Evolutionary conservation across 1,284 basidiomycete genomes (phyloP).

Genomic region (Ustilago esculenta): DNA sequence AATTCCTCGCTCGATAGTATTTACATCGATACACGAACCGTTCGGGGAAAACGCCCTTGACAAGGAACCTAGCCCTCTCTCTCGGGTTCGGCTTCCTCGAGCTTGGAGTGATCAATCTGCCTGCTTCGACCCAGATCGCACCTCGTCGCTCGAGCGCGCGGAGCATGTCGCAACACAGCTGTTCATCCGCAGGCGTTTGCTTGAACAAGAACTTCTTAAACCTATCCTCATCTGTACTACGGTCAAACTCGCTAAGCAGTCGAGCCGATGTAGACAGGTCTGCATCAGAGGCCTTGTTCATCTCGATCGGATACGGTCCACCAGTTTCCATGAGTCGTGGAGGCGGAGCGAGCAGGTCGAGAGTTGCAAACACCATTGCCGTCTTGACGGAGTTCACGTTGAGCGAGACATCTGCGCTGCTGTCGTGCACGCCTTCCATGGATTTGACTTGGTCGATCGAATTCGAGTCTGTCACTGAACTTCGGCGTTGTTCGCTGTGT

Average conservation of each 20-base stretch:
- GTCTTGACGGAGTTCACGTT: conserved; percentile 14
- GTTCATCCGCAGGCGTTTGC: conserved; percentile 3
- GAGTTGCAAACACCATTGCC: conserved; percentile 37
- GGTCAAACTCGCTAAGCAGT: conserved; percentile 26
- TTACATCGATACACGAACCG: conserved; percentile 27
- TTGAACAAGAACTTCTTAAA: conserved; percentile 24
- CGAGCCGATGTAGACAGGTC: conserved; percentile 22
- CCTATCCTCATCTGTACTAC: conserved; percentile 21
- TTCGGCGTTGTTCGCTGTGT: not conserved
- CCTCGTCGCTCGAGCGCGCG: conserved; percentile 31
- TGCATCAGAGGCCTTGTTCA: conserved; percentile 33
- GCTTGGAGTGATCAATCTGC: conserved; percentile 34
- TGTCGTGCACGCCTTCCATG: not conserved
- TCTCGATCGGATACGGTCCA: conserved; percentile 41
- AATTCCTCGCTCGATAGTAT: conserved; percentile 28
- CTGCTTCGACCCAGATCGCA: conserved; percentile 37
- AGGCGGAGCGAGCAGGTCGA: conserved; percentile 41
- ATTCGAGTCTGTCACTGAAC: not conserved
- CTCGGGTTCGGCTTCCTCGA: conserved; percentile 26
- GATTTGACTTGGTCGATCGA: conserved; percentile 13
- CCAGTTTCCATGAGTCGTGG: conserved; percentile 28
- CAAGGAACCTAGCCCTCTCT: conserved; percentile 31
- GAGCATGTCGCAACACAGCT: conserved; percentile 27
- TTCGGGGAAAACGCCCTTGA: conserved; percentile 45
- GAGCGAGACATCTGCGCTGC: not conserved